Conservation (phyloP, 176 grass and related monocot species). For the Poa annua region DNA sequence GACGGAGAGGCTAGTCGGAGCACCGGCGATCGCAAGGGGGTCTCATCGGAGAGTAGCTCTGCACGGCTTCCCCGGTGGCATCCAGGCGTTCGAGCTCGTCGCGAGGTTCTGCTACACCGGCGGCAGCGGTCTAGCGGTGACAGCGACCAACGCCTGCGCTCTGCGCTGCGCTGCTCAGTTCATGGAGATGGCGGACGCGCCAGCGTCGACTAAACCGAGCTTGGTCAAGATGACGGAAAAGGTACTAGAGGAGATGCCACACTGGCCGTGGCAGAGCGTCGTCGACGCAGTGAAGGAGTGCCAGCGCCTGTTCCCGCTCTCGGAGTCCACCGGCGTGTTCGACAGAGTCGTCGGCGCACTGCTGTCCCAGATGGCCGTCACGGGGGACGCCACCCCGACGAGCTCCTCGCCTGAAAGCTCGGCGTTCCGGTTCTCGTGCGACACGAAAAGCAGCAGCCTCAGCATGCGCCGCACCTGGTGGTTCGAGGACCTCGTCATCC, state of each 20-base stretch:
- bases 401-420: slow-evolving; percentile 93
- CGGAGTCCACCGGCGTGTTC: slow-evolving; percentile 53
- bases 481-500: slow-evolving; percentile 79
- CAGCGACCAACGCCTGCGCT: slow-evolving; percentile 59
- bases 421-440: slow-evolving; percentile 80
- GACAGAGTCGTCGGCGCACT: slow-evolving; percentile 56
- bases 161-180: slow-evolving; percentile 72
- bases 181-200: slow-evolving; percentile 61
- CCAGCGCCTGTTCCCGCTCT: slow-evolving; percentile 55
- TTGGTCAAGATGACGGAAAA: slow-evolving; percentile 58
- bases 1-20: slow-evolving; percentile 9
- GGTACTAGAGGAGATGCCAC: slow-evolving; percentile 65
- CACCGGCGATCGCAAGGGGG: slow-evolving; percentile 36
- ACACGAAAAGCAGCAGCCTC: slow-evolving; percentile 78
- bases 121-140: slow-evolving; percentile 42
- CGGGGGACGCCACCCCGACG: slow-evolving; percentile 61
- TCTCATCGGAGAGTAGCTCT: slow-evolving; percentile 50
- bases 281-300: slow-evolving; percentile 75
- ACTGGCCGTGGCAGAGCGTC: slow-evolving; percentile 78
- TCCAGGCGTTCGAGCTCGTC: slow-evolving; percentile 81
- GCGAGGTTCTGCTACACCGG: slow-evolving; percentile 72
- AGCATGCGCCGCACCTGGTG: slow-evolving; percentile 81
- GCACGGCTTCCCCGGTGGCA: slow-evolving; percentile 72
- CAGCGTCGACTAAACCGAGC: slow-evolving; percentile 43
- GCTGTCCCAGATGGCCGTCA: slow-evolving; percentile 59